phyloP scores from a whole-genome alignment of 192 early-diverging fungal species.

The Jimgerdemannia flammicorona region DNA sequence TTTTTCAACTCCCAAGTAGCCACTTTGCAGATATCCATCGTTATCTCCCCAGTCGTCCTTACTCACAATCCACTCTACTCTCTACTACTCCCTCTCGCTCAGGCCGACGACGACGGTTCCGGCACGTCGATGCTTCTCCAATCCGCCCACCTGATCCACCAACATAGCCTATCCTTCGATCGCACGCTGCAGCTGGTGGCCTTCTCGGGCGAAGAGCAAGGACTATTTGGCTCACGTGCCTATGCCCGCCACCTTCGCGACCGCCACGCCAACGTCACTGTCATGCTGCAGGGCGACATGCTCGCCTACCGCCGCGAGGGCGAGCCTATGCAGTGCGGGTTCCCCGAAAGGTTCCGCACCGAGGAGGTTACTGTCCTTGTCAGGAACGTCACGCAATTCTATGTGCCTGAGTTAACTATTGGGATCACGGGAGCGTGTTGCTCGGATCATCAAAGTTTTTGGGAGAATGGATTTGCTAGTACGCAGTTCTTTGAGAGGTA shows the following conservation, averaged over 20 bases:
- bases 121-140: conserved; percentile 37
- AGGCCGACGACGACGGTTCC: conserved; percentile 35
- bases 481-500: conserved; percentile 37
- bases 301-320: conserved; percentile 37
- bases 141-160: conserved; percentile 25
- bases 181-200: conserved; percentile 33
- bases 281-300: conserved; percentile 47
- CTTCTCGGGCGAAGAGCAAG: conserved; percentile 45
- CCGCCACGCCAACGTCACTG: conserved; percentile 22
- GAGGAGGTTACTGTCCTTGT: conserved; percentile 29
- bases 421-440: conserved; percentile 37
- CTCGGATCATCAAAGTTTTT: conserved; percentile 43
- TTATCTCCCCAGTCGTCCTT: no score
- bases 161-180: conserved; percentile 28
- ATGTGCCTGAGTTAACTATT: conserved; percentile 32
- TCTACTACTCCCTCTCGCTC: neutral
- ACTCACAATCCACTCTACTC: neutral
- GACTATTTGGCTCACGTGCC: conserved; percentile 36
- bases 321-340: conserved; percentile 38
- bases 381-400: conserved; percentile 31
- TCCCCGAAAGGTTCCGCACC: conserved; percentile 36
- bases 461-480: conserved; percentile 33
- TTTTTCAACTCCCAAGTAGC: no score
- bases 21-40: no score
- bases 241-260: conserved; percentile 28